Percentiles rank a stretch among this genome's conserved stretches.
These are phyloP conservation scores for Daldinia childiae DNA, from an alignment of 495 filamentous ascomycete species.

Conservation along the genomic window DNA sequence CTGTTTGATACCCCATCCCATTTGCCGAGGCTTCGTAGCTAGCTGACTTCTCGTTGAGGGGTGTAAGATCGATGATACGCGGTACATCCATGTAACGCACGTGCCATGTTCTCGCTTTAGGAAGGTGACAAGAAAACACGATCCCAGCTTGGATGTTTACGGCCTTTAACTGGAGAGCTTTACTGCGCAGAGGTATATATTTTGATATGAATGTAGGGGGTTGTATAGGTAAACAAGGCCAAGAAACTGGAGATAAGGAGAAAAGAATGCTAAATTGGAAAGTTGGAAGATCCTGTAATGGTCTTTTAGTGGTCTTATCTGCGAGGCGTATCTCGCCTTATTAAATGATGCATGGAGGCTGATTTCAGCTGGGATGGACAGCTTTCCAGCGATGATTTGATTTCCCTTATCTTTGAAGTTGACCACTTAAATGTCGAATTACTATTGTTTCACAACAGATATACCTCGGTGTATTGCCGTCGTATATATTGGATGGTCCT, in stretches of 20 bases:
- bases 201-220: not conserved
- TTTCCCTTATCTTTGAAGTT: not conserved
- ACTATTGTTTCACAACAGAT: not conserved
- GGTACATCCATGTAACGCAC: constrained; percentile 6
- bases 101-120: constrained; percentile 5
- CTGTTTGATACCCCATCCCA: not conserved
- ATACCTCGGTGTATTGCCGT: not conserved
- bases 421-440: not conserved
- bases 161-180: not conserved
- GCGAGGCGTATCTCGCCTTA: constrained; percentile 1
- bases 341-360: constrained; percentile 8
- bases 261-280: not conserved
- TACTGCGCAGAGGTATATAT: not conserved
- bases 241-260: constrained; percentile 4
- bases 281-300: not conserved
- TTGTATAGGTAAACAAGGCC: not conserved
- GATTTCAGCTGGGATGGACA: constrained; percentile 28
- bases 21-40: not conserved
- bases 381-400: not conserved
- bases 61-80: not conserved
- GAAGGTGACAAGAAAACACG: constrained; percentile 10
- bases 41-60: not conserved
- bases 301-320: not conserved
- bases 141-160: not conserved
- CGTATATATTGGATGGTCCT: not conserved